These are phyloP conservation scores for Tetradesmus lagerheimii DNA, from an alignment of 139 green algal genomes.

Conservation along the genomic window DNA sequence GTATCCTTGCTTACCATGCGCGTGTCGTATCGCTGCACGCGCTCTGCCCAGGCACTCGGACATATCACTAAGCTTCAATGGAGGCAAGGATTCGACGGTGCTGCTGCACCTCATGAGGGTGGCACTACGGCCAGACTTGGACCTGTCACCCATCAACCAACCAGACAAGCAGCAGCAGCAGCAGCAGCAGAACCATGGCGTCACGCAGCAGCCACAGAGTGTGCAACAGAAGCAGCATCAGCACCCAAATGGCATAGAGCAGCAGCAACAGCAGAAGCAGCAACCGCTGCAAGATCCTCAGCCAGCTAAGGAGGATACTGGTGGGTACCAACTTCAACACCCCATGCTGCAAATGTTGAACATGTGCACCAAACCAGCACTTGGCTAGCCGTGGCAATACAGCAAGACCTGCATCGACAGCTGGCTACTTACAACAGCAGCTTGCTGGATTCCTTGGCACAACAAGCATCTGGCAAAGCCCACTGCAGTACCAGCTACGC, in stretches of 20 bases:
- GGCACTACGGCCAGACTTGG: slow-evolving; percentile 47
- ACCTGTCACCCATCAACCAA: not conserved
- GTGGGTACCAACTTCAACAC: not conserved
- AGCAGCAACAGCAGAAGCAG: slow-evolving; percentile 4
- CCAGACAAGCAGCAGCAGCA: slow-evolving; percentile 10
- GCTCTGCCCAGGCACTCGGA: slow-evolving; percentile 57
- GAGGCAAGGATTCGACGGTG: slow-evolving; percentile 94
- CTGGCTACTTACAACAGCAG: too few species aligned
- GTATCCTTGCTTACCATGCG: not conserved
- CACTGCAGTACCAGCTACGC: too few species aligned
- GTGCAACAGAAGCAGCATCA: not conserved
- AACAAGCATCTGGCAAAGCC: too few species aligned
- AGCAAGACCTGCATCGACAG: too few species aligned
- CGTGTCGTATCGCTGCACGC: not conserved
- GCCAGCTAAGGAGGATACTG: not conserved
- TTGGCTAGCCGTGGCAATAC: too few species aligned
- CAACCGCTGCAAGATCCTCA: not conserved
- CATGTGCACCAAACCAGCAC: too few species aligned
- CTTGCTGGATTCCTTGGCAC: too few species aligned
- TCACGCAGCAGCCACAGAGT: slow-evolving; percentile 12
- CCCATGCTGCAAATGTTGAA: too few species aligned
- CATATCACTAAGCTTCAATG: slow-evolving; percentile 94
- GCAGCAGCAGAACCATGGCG: not conserved
- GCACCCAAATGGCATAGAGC: not conserved
- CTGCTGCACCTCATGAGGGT: slow-evolving; percentile 90